Conservation (phyloP, 2,329 filamentous ascomycete genomes). For the Ambrosiella beaveri region DNA sequence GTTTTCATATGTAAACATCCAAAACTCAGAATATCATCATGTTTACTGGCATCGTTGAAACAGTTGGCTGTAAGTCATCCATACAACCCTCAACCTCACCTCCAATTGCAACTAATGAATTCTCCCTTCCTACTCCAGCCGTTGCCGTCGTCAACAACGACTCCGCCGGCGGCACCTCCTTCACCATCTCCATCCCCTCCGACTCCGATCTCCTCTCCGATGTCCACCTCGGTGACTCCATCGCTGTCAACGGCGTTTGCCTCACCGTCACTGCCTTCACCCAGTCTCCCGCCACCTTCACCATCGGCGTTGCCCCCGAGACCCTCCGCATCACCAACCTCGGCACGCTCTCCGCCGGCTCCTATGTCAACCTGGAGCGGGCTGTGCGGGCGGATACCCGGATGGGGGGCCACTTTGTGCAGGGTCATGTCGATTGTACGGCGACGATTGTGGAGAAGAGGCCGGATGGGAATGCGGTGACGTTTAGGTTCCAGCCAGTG, state of each 20-base stretch:
- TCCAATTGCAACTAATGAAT: not conserved
- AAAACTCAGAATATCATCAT: slow-evolving; percentile 29
- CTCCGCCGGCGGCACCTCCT: slow-evolving; percentile 69
- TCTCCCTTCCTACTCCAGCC: slow-evolving; percentile 31
- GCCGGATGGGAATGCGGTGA: slow-evolving; percentile 78
- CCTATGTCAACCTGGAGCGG: slow-evolving; percentile 78
- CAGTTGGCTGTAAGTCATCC: slow-evolving; percentile 61
- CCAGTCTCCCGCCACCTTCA: slow-evolving; percentile 41
- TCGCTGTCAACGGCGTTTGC: slow-evolving; percentile 88
- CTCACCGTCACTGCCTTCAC: slow-evolving; percentile 59
- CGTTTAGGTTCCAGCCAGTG: slow-evolving; percentile 63
- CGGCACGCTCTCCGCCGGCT: slow-evolving; percentile 48
- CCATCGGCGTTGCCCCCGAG: slow-evolving; percentile 85
- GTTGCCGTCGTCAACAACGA: slow-evolving; percentile 68
- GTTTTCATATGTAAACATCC: not conserved
- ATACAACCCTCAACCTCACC: not conserved
- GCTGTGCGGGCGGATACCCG: slow-evolving; percentile 80
- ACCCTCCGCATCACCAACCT: slow-evolving; percentile 92
- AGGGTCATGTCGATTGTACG: slow-evolving; percentile 88
- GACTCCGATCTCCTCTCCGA: slow-evolving; percentile 62
- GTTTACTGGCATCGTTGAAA: slow-evolving; percentile 93
- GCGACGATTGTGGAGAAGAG: slow-evolving; percentile 56
- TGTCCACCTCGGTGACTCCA: slow-evolving; percentile 78
- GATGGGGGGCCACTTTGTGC: slow-evolving; percentile 97
- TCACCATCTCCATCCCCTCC: slow-evolving; percentile 60